Percentiles rank a stretch among this genome's conserved stretches.
Conservation (phyloP, 345 rosid species). For the Salix arbutifolia region DNA sequence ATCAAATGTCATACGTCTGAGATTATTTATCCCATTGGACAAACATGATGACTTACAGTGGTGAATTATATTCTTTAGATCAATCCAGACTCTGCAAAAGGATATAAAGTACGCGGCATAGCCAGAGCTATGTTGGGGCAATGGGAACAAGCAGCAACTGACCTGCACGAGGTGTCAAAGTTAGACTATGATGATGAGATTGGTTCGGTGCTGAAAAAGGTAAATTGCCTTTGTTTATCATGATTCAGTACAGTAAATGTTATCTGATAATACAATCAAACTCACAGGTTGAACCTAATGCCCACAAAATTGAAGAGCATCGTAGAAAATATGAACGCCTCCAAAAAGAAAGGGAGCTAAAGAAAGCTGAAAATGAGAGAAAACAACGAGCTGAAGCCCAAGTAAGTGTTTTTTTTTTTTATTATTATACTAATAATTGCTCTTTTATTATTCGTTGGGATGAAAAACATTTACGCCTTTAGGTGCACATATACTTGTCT, state of each 20-base stretch:
- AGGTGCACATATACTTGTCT: neutral
- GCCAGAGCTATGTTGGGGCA: constrained; percentile 72
- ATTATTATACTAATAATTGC: neutral
- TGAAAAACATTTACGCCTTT: neutral
- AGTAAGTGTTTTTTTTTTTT: constrained; percentile 29
- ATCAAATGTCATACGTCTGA: neutral
- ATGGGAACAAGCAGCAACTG: constrained; percentile 79
- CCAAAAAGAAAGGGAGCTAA: constrained; percentile 54
- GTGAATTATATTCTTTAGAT: constrained; percentile 39
- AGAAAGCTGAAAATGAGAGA: constrained; percentile 47
- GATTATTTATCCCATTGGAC: neutral
- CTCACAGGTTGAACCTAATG: constrained; percentile 78
- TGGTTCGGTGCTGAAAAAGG: constrained; percentile 60
- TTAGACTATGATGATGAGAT: constrained; percentile 86
- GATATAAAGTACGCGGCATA: constrained; percentile 76
- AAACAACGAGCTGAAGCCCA: constrained; percentile 44
- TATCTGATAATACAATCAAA: constrained; percentile 3
- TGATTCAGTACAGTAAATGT: too few relatives aligned
- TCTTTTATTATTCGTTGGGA: neutral
- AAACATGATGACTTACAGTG: neutral
- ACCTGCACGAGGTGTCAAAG: constrained; percentile 74
- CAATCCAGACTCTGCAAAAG: constrained; percentile 86
- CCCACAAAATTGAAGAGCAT: constrained; percentile 66
- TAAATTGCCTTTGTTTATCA: constrained; percentile 14
- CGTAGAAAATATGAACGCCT: constrained; percentile 65